Percentiles rank a stretch among this genome's conserved stretches.
phyloP scores from a whole-genome alignment of 768 basidiomycete genomes.

The Boletus barrowsii region DNA sequence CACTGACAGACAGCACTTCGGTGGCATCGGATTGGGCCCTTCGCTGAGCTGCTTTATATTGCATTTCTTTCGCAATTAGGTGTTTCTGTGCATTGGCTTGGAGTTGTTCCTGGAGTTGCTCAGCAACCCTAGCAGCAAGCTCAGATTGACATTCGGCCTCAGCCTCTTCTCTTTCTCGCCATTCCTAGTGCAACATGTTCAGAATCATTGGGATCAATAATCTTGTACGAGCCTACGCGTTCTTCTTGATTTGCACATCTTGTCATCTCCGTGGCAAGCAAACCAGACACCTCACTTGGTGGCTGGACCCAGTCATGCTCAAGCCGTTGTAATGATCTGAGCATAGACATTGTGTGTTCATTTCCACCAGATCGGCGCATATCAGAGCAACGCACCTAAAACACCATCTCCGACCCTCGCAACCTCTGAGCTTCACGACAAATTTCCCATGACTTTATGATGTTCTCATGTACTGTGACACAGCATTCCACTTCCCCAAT shows the following conservation, averaged over 20 bases:
- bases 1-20: slow-evolving; percentile 49
- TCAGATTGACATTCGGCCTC: slow-evolving; percentile 51
- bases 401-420: slow-evolving; percentile 74
- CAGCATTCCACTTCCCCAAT: too few species aligned
- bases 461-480: too few species aligned
- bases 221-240: slow-evolving; percentile 38
- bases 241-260: slow-evolving; percentile 70
- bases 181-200: slow-evolving; percentile 37
- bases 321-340: slow-evolving; percentile 63
- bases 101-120: slow-evolving; percentile 64
- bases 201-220: neutral
- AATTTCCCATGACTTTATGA: too few species aligned
- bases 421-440: slow-evolving; percentile 67
- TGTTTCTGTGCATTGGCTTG: slow-evolving; percentile 62
- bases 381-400: slow-evolving; percentile 49
- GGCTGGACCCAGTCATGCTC: slow-evolving; percentile 64
- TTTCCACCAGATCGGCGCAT: neutral
- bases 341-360: neutral
- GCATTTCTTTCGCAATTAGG: slow-evolving; percentile 41
- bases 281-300: slow-evolving; percentile 58
- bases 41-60: slow-evolving; percentile 51
- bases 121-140: slow-evolving; percentile 49
- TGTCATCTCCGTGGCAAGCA: slow-evolving; percentile 77
- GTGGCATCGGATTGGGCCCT: slow-evolving; percentile 71
- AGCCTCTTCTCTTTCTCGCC: slow-evolving; percentile 52